Evolutionary conservation across 805 yeast genomes (phyloP).

Genomic region (Blastobotrys americana): DNA sequence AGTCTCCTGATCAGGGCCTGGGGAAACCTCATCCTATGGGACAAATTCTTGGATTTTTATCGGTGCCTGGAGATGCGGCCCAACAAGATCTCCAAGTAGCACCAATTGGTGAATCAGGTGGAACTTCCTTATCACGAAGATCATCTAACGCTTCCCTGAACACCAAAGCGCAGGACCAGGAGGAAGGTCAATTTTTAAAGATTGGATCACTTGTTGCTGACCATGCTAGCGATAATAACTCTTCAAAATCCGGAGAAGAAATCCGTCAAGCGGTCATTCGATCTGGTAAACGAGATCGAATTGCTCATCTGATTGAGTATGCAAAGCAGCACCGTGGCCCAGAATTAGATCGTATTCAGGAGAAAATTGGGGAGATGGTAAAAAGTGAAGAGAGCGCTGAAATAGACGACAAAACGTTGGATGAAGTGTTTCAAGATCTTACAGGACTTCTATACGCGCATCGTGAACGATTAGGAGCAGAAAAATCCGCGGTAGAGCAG

Average conservation of each 20-base stretch:
- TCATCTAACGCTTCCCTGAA: conserved; percentile 36
- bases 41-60: neutral
- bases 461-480: conserved; percentile 1
- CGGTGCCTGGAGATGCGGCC: neutral
- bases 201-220: conserved; percentile 77
- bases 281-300: conserved; percentile 15
- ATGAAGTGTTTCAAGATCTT: conserved; percentile 3
- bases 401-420: conserved; percentile 4
- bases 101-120: conserved; percentile 13
- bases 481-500: neutral
- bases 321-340: conserved; percentile 13
- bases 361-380: neutral
- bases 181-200: conserved; percentile 87
- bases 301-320: conserved; percentile 16
- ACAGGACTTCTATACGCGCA: neutral
- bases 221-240: conserved; percentile 13
- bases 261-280: conserved; percentile 35
- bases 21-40: conserved; percentile 1
- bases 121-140: conserved; percentile 15
- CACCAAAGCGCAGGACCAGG: conserved; percentile 74
- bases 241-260: conserved; percentile 41
- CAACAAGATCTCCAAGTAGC: conserved; percentile 22
- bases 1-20: neutral
- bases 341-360: conserved; percentile 13
- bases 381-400: neutral